phyloP scores from a whole-genome alignment of 164 flowering plant species.

The Chimonanthus salicifolius region DNA sequence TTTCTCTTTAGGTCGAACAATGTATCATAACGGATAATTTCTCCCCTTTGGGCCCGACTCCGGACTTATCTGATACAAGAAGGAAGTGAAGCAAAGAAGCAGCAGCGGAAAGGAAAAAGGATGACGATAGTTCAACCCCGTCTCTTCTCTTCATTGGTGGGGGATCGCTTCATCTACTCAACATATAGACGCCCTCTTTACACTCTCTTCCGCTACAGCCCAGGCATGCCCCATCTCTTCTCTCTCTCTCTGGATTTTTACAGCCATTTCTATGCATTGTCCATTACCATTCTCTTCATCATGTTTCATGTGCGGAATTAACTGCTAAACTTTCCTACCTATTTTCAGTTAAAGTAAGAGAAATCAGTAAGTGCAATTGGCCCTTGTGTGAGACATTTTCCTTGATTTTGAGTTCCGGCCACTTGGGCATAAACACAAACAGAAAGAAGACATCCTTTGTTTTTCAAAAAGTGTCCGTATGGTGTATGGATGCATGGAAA shows the following conservation, averaged over 20 bases:
- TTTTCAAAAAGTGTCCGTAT: too few species aligned
- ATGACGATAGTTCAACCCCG: slow-evolving; percentile 22
- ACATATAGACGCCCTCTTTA: slow-evolving; percentile 5
- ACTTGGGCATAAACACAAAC: not conserved
- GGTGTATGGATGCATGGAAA: too few species aligned
- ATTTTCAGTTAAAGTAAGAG: not conserved
- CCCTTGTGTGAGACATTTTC: not conserved
- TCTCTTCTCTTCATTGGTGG: slow-evolving; percentile 21
- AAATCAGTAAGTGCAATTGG: not conserved
- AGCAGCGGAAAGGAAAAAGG: slow-evolving; percentile 6
- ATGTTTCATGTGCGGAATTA: not conserved
- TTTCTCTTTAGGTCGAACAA: too few species aligned
- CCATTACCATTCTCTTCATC: too few species aligned
- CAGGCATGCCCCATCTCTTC: slow-evolving; percentile 8
- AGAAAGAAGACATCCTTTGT: not conserved
- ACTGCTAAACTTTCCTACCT: not conserved
- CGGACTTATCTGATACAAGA: too few species aligned
- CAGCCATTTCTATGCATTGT: not conserved
- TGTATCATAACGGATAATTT: too few species aligned
- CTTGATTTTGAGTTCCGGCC: not conserved
- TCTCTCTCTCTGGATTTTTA: not conserved
- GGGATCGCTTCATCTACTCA: slow-evolving; percentile 16
- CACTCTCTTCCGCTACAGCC: slow-evolving; percentile 7
- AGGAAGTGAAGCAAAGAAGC: not conserved
- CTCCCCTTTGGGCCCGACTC: too few species aligned